Conservation (phyloP, 805 yeast species). For the Brettanomyces nanus region DNA sequence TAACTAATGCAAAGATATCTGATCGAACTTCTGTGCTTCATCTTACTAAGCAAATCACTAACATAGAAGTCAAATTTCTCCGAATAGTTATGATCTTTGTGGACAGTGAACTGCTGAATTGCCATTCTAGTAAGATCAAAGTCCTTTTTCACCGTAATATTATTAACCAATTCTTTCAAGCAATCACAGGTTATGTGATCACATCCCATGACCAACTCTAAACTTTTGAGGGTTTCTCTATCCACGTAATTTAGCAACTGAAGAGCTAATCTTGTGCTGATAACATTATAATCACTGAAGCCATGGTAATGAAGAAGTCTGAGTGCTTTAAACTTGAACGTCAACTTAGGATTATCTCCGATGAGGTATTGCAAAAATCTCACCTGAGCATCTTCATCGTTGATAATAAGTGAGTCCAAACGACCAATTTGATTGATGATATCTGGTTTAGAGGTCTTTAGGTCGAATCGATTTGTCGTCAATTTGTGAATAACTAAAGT, state of each 20-base stretch:
- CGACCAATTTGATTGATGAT: background rate
- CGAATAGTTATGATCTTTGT: conserved; percentile 36
- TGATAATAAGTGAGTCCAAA: conserved; percentile 15
- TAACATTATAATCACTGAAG: conserved; percentile 31
- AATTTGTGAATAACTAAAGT: background rate
- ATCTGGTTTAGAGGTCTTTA: background rate
- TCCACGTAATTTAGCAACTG: conserved; percentile 25
- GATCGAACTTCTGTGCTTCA: conserved; percentile 29
- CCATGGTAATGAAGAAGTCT: conserved; percentile 40
- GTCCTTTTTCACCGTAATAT: conserved; percentile 16
- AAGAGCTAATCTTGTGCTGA: conserved; percentile 24
- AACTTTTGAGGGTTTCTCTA: conserved; percentile 23
- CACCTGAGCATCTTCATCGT: conserved; percentile 23
- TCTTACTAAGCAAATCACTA: conserved; percentile 31
- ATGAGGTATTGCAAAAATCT: conserved; percentile 27
- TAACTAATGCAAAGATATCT: conserved; percentile 45
- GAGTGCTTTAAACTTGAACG: conserved; percentile 24
- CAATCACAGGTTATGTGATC: conserved; percentile 39
- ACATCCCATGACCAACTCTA: conserved; percentile 52
- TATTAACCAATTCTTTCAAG: conserved; percentile 30
- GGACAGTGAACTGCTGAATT: conserved; percentile 26
- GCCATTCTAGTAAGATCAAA: conserved; percentile 30
- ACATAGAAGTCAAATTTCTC: conserved; percentile 48
- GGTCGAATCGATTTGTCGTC: background rate
- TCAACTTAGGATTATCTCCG: conserved; percentile 3